These are phyloP conservation scores for Trypanosoma brucei DNA, from an alignment of 208 protist genomes.

Conservation along the genomic window DNA sequence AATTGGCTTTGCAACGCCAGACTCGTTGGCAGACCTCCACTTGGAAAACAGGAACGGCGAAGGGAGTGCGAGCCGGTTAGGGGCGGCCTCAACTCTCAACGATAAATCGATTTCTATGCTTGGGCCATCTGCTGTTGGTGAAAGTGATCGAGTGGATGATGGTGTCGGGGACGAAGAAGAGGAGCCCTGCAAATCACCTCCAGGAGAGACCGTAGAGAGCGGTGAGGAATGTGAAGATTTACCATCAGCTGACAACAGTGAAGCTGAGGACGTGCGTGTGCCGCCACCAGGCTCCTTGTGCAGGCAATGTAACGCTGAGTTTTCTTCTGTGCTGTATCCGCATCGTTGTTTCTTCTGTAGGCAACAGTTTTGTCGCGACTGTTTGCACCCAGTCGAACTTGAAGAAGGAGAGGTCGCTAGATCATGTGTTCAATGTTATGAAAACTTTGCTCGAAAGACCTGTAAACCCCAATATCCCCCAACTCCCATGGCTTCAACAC, in stretches of 20 bases:
- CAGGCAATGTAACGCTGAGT: constrained; percentile 52
- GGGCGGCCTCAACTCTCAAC: background rate
- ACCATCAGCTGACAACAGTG: constrained; percentile 14
- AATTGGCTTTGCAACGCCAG: constrained; percentile 16
- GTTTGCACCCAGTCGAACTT: constrained; percentile 35
- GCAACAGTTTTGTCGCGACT: constrained; percentile 50
- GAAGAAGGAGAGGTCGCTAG: constrained; percentile 21
- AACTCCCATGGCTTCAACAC: background rate
- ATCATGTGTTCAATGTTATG: constrained; percentile 54
- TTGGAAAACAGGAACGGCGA: background rate
- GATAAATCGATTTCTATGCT: background rate
- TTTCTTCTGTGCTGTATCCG: constrained; percentile 54
- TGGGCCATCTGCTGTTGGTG: background rate
- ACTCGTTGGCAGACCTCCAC: background rate
- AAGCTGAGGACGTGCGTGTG: constrained; percentile 33
- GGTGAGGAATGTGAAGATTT: constrained; percentile 14
- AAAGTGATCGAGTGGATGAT: background rate
- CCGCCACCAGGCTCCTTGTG: constrained; percentile 36
- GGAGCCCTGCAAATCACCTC: background rate
- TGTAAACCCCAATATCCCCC: constrained; percentile 13
- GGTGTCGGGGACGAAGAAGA: background rate
- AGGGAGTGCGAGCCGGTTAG: background rate
- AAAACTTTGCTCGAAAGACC: constrained; percentile 50
- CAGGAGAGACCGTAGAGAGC: background rate
- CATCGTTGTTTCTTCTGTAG: constrained; percentile 69